These are phyloP conservation scores for Staphylotrichum tortipilum DNA, from an alignment of 495 filamentous ascomycete species.

Conservation along the genomic window DNA sequence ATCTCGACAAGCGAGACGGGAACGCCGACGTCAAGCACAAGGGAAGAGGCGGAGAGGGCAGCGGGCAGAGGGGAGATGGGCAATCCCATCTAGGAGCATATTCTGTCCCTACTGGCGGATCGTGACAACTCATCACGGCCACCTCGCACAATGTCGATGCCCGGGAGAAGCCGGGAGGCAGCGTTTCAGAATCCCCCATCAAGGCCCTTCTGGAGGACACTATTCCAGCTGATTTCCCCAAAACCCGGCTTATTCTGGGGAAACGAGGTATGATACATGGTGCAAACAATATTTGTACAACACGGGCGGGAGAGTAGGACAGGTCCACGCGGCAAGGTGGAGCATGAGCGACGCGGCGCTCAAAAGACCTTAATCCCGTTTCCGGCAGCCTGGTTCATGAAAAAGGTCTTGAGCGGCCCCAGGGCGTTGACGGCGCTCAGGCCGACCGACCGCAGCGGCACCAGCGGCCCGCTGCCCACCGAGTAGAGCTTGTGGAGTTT, in stretches of 20 bases:
- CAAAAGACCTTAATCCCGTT: slow-evolving; percentile 38
- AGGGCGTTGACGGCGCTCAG: slow-evolving; percentile 69
- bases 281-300: slow-evolving; percentile 10
- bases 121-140: slow-evolving; percentile 1
- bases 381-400: slow-evolving; percentile 88
- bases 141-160: not conserved
- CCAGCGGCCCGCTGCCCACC: slow-evolving; percentile 63
- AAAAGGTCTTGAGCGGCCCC: slow-evolving; percentile 66
- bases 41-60: too few species aligned
- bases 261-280: slow-evolving; percentile 6
- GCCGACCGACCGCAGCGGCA: slow-evolving; percentile 67
- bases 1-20: too few species aligned
- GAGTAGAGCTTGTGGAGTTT: slow-evolving; percentile 90
- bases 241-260: not conserved
- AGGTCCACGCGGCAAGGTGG: slow-evolving; percentile 2
- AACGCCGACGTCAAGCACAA: too few species aligned
- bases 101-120: not conserved
- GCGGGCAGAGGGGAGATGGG: too few species aligned
- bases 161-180: not conserved
- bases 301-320: slow-evolving; percentile 1
- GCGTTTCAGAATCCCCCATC: not conserved
- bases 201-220: not conserved
- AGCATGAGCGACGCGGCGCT: not conserved
- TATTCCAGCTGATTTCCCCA: not conserved
- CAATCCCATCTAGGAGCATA: too few species aligned